Evolutionary conservation across 306 rosid genomes (phyloP).

Genomic region (Morella rubra): DNA sequence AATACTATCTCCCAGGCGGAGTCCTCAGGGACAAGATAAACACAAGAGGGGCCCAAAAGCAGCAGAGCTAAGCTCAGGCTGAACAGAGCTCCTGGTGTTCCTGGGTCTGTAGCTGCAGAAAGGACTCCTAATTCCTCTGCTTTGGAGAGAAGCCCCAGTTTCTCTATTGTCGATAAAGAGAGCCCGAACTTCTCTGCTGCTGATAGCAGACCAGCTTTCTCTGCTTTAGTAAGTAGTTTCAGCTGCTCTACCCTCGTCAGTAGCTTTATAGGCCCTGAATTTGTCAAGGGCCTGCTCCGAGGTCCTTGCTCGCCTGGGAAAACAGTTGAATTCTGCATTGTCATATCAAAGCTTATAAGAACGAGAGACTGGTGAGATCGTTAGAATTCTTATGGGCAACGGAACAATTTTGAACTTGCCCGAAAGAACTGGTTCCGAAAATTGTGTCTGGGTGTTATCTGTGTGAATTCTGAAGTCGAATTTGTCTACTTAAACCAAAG

Average conservation of each 20-base stretch:
- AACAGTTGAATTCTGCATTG: conserved; percentile 55
- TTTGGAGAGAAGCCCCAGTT: conserved; percentile 75
- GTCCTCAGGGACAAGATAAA: conserved; percentile 83
- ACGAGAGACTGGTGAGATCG: not conserved
- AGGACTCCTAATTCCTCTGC: conserved; percentile 88
- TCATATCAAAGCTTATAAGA: not conserved
- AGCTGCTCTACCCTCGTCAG: conserved; percentile 87
- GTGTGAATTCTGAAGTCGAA: no score
- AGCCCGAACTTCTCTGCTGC: conserved; percentile 85
- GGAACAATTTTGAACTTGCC: not conserved
- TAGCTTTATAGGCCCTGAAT: conserved; percentile 54
- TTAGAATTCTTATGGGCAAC: not conserved
- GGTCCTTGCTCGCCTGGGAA: conserved; percentile 69
- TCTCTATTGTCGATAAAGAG: conserved; percentile 80
- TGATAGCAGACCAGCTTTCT: conserved; percentile 87
- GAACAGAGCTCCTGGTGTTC: conserved; percentile 67
- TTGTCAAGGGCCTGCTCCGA: conserved; percentile 43
- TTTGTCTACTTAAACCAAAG: no score
- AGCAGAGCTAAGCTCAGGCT: conserved; percentile 61
- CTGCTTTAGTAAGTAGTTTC: conserved; percentile 81
- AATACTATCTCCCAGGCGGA: conserved; percentile 49
- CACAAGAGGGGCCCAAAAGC: conserved; percentile 71
- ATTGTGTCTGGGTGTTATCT: no score
- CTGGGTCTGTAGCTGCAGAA: conserved; percentile 89
- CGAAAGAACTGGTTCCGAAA: not conserved